Conservation (phyloP, 1,284 basidiomycete species). For the Apiotrichum siamense region DNA sequence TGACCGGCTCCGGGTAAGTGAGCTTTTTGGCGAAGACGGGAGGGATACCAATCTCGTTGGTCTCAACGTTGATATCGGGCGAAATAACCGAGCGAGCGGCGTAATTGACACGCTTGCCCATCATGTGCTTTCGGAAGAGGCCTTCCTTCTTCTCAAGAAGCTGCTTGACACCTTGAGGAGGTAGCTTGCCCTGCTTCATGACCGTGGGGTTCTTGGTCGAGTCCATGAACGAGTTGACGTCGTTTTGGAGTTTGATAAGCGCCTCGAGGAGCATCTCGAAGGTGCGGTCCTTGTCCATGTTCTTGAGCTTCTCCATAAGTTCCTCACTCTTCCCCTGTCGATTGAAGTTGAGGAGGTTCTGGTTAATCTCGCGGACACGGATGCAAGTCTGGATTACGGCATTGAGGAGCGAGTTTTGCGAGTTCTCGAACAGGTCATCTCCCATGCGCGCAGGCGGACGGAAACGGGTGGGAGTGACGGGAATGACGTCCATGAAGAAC, state of each 20-base stretch:
- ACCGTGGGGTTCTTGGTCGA: slow-evolving; percentile 89
- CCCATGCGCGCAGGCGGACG: slow-evolving; percentile 89
- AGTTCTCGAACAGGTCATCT: slow-evolving; percentile 89
- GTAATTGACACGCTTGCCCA: slow-evolving; percentile 99
- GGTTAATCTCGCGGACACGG: slow-evolving; percentile 70
- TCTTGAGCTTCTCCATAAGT: slow-evolving; percentile 10
- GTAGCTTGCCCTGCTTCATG: slow-evolving; percentile 81
- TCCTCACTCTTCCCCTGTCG: slow-evolving; percentile 12
- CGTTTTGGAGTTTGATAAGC: slow-evolving; percentile 83
- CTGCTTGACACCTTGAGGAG: slow-evolving; percentile 93
- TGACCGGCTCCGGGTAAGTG: slow-evolving; percentile 97
- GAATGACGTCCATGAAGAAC: slow-evolving; percentile 93
- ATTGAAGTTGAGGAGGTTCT: slow-evolving; percentile 25
- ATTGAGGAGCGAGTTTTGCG: slow-evolving; percentile 90
- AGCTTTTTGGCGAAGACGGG: slow-evolving; percentile 96
- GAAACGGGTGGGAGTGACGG: slow-evolving; percentile 92
- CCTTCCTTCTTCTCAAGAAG: slow-evolving; percentile 98
- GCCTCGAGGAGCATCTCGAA: slow-evolving; percentile 71
- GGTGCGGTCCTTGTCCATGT: slow-evolving; percentile 48
- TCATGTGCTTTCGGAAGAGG: slow-evolving; percentile 98
- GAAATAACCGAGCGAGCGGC: slow-evolving; percentile 99
- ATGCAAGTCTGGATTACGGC: slow-evolving; percentile 77
- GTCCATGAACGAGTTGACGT: slow-evolving; percentile 97
- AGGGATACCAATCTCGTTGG: slow-evolving; percentile 97
- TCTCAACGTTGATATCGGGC: slow-evolving; percentile 98